These are phyloP conservation scores for Boletellus emodensis DNA, from an alignment of 768 basidiomycete species.

Conservation along the genomic window DNA sequence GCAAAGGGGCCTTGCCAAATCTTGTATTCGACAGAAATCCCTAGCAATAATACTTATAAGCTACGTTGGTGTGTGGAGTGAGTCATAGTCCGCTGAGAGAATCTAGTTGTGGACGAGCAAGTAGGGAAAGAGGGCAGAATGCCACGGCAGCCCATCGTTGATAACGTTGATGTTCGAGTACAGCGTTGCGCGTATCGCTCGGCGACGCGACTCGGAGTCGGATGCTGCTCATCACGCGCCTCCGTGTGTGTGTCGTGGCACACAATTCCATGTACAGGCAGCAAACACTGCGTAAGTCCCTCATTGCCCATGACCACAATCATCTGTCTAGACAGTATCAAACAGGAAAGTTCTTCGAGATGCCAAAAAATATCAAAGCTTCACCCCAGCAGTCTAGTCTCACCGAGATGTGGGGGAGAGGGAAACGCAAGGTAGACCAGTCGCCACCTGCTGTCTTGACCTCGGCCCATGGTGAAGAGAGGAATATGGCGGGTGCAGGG, in stretches of 20 bases:
- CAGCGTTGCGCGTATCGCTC: too few species aligned
- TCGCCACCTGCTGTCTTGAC: constrained; percentile 18
- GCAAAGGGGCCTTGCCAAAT: too few species aligned
- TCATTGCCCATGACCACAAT: background rate
- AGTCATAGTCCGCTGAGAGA: too few species aligned
- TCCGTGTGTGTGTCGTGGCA: constrained; percentile 10
- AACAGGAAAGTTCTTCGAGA: constrained; percentile 69
- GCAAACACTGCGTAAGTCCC: constrained; percentile 59
- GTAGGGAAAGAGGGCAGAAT: too few species aligned
- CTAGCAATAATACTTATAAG: too few species aligned
- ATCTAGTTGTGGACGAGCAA: too few species aligned
- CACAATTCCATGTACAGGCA: constrained; percentile 57
- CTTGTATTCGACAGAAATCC: too few species aligned
- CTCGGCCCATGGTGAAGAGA: constrained; percentile 20
- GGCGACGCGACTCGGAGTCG: background rate
- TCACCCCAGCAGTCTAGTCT: constrained; percentile 79
- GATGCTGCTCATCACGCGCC: constrained; percentile 26
- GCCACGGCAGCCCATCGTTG: too few species aligned
- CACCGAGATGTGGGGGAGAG: constrained; percentile 68
- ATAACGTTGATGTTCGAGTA: too few species aligned
- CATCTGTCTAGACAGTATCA: background rate
- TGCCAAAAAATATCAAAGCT: constrained; percentile 64
- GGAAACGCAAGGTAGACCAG: constrained; percentile 24
- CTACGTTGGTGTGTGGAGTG: too few species aligned
- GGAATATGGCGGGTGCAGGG: constrained; percentile 19